Percentiles rank a stretch among this genome's conserved stretches.
Conservation (phyloP, 352 stramenopile species). For the Discostella stelligera region DNA sequence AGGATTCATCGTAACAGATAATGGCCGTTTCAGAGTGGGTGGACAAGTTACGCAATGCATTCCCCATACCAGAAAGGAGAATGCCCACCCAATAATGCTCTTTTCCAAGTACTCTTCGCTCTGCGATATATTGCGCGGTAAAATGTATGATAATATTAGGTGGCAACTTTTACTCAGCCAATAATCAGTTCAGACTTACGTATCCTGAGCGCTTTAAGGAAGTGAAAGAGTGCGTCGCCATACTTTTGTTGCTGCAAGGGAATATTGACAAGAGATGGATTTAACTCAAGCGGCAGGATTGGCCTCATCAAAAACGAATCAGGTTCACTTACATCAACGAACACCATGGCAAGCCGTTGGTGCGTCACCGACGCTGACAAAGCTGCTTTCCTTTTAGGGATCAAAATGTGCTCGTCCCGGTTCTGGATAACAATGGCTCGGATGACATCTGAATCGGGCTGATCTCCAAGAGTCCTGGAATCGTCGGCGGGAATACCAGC, state of each 20-base stretch:
- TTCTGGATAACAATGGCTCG: slow-evolving; percentile 41
- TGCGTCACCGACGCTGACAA: slow-evolving; percentile 53
- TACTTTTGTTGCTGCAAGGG: slow-evolving; percentile 45
- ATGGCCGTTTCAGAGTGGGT: slow-evolving; percentile 34
- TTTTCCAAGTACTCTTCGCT: slow-evolving; percentile 51
- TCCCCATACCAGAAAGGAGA: slow-evolving; percentile 51
- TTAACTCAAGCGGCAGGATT: neutral
- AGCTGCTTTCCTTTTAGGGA: slow-evolving; percentile 43
- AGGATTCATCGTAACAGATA: slow-evolving; percentile 56
- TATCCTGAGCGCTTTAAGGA: slow-evolving; percentile 48
- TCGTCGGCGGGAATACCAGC: slow-evolving; percentile 34
- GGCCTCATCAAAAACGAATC: neutral
- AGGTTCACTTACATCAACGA: slow-evolving; percentile 41
- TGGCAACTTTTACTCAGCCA: neutral
- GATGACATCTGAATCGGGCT: slow-evolving; percentile 36
- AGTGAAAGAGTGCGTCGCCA: slow-evolving; percentile 51
- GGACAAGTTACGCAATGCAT: slow-evolving; percentile 35
- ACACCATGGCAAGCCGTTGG: slow-evolving; percentile 47
- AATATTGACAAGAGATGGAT: neutral
- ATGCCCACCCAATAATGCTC: slow-evolving; percentile 48
- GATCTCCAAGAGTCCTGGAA: slow-evolving; percentile 22
- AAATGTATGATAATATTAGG: slow-evolving; percentile 9
- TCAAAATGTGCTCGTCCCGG: slow-evolving; percentile 42
- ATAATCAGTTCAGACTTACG: slow-evolving; percentile 28
- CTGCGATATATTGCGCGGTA: slow-evolving; percentile 12